These are phyloP conservation scores for Candida morakotiae DNA, from an alignment of 805 yeast genomes.

Conservation along the genomic window DNA sequence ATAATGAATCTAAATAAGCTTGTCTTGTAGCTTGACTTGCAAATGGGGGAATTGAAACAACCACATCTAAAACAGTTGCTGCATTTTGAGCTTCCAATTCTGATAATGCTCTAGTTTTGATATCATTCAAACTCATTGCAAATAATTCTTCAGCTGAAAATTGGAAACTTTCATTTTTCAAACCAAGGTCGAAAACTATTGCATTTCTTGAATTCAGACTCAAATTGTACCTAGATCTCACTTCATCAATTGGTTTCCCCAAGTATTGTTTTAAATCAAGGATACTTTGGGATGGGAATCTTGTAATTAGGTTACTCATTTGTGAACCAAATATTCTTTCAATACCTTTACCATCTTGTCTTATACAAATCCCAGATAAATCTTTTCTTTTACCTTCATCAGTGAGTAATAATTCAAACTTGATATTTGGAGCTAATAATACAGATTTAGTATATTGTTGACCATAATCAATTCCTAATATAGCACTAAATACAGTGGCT, in stretches of 20 bases:
- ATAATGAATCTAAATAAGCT: slow-evolving; percentile 70
- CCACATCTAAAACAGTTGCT: slow-evolving; percentile 57
- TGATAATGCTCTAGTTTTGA: slow-evolving; percentile 58
- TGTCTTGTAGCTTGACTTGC: slow-evolving; percentile 61
- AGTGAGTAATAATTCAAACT: slow-evolving; percentile 83
- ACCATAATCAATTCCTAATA: slow-evolving; percentile 87
- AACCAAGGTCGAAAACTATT: slow-evolving; percentile 51
- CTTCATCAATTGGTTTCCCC: slow-evolving; percentile 56
- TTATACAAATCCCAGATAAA: slow-evolving; percentile 69
- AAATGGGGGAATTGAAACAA: slow-evolving; percentile 73
- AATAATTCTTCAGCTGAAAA: slow-evolving; percentile 68
- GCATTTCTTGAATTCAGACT: slow-evolving; percentile 41
- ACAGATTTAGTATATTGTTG: slow-evolving; percentile 83
- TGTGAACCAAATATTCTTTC: slow-evolving; percentile 78
- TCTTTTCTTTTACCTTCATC: slow-evolving; percentile 92
- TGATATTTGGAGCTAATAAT: slow-evolving; percentile 84
- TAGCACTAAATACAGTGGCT: slow-evolving; percentile 46
- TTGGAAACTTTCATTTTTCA: slow-evolving; percentile 23
- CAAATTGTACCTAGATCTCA: slow-evolving; percentile 42
- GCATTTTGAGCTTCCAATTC: slow-evolving; percentile 54
- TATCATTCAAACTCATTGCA: slow-evolving; percentile 76
- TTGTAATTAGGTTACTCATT: slow-evolving; percentile 63
- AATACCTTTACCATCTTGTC: slow-evolving; percentile 34
- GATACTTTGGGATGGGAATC: slow-evolving; percentile 70
- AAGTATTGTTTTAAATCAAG: slow-evolving; percentile 65